Evolutionary conservation across 1,284 basidiomycete genomes (phyloP).

Genomic region (Cyathus olla): DNA sequence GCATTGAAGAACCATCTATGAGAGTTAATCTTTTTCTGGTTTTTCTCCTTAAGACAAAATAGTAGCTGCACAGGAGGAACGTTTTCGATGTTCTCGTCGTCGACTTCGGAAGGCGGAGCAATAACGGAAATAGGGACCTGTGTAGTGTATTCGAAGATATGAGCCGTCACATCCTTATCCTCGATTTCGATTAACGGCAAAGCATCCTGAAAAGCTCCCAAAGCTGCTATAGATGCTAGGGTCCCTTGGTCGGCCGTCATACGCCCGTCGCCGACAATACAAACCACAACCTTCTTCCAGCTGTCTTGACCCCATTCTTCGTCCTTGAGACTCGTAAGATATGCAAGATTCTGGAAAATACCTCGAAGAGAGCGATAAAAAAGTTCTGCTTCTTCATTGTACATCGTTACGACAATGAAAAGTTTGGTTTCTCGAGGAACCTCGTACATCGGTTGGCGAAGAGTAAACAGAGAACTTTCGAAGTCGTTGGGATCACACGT

Average conservation of each 20-base stretch:
- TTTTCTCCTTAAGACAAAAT: constrained; percentile 96
- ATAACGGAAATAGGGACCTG: constrained; percentile 83
- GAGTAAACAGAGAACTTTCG: constrained; percentile 82
- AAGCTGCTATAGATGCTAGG: constrained; percentile 53
- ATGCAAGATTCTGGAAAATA: constrained; percentile 91
- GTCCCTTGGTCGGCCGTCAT: constrained; percentile 92
- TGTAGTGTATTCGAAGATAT: constrained; percentile 94
- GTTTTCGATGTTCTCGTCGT: constrained; percentile 88
- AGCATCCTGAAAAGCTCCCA: constrained; percentile 98
- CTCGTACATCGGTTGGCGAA: constrained; percentile 90
- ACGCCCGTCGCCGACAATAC: constrained; percentile 92
- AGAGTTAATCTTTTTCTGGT: constrained; percentile 95
- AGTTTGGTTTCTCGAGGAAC: constrained; percentile 88
- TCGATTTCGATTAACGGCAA: constrained; percentile 94
- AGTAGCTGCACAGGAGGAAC: constrained; percentile 91
- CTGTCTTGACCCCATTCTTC: constrained; percentile 96
- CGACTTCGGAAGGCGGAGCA: no score
- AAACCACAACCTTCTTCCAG: constrained; percentile 97
- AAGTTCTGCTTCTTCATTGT: constrained; percentile 94
- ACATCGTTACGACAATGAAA: constrained; percentile 97
- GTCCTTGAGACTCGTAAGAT: constrained; percentile 83
- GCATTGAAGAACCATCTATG: constrained; percentile 99
- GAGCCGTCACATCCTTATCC: constrained; percentile 93
- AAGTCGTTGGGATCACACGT: constrained; percentile 97
- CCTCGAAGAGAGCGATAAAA: constrained; percentile 90